Conservation (phyloP, 441 rosid genomes). For the Syzygium syzygioides region DNA sequence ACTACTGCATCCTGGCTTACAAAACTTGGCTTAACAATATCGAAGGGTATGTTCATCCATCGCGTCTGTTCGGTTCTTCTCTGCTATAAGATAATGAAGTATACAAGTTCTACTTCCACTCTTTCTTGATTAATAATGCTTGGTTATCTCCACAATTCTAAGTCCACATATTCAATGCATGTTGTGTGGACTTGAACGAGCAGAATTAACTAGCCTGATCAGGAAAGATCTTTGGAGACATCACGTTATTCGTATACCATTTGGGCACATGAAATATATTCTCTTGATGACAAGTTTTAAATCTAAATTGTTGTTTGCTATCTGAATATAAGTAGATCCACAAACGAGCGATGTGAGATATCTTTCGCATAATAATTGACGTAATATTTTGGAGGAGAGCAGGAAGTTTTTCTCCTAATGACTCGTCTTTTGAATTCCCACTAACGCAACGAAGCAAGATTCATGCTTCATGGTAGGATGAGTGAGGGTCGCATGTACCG, state of each 20-base stretch:
- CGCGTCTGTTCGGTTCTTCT: too few species aligned
- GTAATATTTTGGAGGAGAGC: neutral
- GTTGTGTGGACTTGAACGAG: neutral
- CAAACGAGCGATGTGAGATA: neutral
- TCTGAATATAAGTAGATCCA: neutral
- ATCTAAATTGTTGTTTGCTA: neutral
- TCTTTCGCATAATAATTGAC: neutral
- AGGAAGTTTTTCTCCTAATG: neutral
- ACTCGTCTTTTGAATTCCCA: neutral
- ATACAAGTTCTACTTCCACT: neutral
- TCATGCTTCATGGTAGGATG: neutral
- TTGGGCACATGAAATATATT: too few species aligned
- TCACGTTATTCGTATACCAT: too few species aligned
- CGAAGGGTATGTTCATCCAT: too few species aligned
- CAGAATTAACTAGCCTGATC: neutral
- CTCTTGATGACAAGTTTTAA: too few species aligned
- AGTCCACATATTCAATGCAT: too few species aligned
- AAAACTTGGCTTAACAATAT: too few species aligned
- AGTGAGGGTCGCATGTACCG: slow-evolving; percentile 17
- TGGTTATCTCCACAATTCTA: neutral
- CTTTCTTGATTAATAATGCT: neutral
- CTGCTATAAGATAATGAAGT: too few species aligned
- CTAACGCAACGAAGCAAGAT: neutral
- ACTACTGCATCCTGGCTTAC: too few species aligned
- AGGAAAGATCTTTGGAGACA: too few species aligned